Evolutionary conservation across 495 filamentous ascomycete genomes (phyloP), one percentile per base, ranked within the genome.

Genomic region (Glarea lozoyensis): DNA sequence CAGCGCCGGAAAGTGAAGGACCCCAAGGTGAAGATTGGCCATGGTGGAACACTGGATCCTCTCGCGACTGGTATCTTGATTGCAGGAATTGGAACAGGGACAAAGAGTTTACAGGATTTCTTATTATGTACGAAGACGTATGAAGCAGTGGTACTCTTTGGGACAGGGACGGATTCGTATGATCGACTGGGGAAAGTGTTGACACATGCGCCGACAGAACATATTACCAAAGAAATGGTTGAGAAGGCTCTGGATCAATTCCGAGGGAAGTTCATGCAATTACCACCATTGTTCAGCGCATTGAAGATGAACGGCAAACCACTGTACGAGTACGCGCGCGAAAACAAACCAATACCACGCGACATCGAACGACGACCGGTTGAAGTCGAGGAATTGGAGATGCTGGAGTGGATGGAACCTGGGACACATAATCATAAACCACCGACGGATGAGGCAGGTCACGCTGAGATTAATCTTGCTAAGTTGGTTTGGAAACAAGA

Each of bases 11-110:
- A 54, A 39, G 57, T 62, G 27, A 78, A 78, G 61, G 62, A 70
- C 0, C 46, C 83, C 6, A 71, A 85, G 44, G 81, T 97, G 46
- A 99, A 99, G 67, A 82, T 97, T 52, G 92, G 92, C 15, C 92
- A 99, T 65, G 92, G 93, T 24, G 92, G 92, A 23, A 99, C 92
- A 0, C 73, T 99, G 3, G 92, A 99, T 54, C 92, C 92, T 2
- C 74, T 96, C 49, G 92, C 92, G 11, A 94, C 86, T 1, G 92
- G 92, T 18, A 86, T 99, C 10, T 70, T 99, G 40, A 83, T 96
- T 35, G 66, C 86, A 2, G 93, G 89, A 25, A 75, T 96, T 7
- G 90, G 88, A 15, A 78, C 76, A 40, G 93, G 88, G 11, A 99
- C 93, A 10, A 97, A 96, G 60, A 60, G 67, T 4, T 72, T 99